Conservation (phyloP, 495 filamentous ascomycete species). For the Penicillium dipodomyicola region DNA sequence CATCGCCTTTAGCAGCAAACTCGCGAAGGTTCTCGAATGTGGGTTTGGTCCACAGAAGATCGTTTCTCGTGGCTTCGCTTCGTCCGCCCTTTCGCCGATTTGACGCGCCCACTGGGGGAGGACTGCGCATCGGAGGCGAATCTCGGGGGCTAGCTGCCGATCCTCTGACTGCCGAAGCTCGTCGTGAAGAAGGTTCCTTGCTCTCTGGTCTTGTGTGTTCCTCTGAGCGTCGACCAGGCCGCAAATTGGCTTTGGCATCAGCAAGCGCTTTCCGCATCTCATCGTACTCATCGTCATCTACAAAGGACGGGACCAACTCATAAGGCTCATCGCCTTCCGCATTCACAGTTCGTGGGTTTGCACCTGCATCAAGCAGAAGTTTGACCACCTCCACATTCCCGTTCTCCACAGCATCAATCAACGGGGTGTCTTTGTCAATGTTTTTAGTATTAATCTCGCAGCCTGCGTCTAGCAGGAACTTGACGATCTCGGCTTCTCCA, state of each 20-base stretch:
- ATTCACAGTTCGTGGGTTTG: constrained; percentile 85
- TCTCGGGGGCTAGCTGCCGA: constrained; percentile 57
- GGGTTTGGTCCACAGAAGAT: constrained; percentile 59
- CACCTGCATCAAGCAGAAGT: constrained; percentile 76
- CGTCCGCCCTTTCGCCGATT: constrained; percentile 54
- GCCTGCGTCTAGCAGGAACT: constrained; percentile 68
- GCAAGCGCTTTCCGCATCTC: constrained; percentile 49
- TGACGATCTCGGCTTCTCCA: constrained; percentile 73
- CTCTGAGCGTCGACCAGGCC: constrained; percentile 60
- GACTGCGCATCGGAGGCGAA: constrained; percentile 55
- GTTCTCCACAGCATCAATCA: constrained; percentile 95
- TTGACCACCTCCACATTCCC: constrained; percentile 88
- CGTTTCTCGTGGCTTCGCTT: constrained; percentile 60
- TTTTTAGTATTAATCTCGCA: constrained; percentile 81
- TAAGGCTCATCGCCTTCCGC: constrained; percentile 82
- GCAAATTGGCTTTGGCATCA: constrained; percentile 45
- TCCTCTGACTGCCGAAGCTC: constrained; percentile 51
- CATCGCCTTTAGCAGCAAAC: constrained; percentile 80
- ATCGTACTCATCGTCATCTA: constrained; percentile 69
- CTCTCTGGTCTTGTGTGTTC: constrained; percentile 53
- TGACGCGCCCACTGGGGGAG: constrained; percentile 39
- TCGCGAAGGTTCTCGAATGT: constrained; percentile 70
- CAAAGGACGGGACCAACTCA: constrained; percentile 70
- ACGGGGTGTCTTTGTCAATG: constrained; percentile 82
- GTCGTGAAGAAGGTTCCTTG: constrained; percentile 63